These are phyloP conservation scores for Tarenaya hassleriana DNA, from an alignment of 345 rosid genomes.

Conservation along the genomic window DNA sequence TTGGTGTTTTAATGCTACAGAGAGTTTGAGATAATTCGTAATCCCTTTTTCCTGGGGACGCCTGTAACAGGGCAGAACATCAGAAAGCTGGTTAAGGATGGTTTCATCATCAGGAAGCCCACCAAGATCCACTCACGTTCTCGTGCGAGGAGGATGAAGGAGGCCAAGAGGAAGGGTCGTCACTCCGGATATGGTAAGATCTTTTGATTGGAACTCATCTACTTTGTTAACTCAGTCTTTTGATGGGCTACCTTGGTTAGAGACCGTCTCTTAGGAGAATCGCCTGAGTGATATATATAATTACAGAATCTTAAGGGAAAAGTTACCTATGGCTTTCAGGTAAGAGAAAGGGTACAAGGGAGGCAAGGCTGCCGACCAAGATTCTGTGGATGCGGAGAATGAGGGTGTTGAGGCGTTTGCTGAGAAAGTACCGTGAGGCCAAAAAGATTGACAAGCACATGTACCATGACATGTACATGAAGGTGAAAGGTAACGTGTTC, in stretches of 20 bases:
- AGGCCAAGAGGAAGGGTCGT: conserved; percentile 71
- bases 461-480: conserved; percentile 89
- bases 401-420: conserved; percentile 60
- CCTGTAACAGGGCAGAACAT: conserved; percentile 54
- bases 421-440: conserved; percentile 53
- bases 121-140: conserved; percentile 78
- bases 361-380: conserved; percentile 75
- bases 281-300: too few species aligned
- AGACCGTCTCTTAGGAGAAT: too few species aligned
- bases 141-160: conserved; percentile 65
- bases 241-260: not conserved
- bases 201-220: not conserved
- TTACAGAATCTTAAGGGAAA: too few species aligned
- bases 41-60: not conserved
- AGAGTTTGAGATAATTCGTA: not conserved
- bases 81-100: conserved; percentile 76
- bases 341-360: conserved; percentile 75
- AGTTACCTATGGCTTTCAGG: conserved; percentile 27
- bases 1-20: conserved; percentile 1
- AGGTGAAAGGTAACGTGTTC: conserved; percentile 67
- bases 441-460: conserved; percentile 79
- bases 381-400: conserved; percentile 69
- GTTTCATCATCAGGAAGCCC: conserved; percentile 68
- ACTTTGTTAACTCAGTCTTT: not conserved
- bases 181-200: conserved; percentile 70